These are phyloP conservation scores for Hypoxylon lienhwacheense DNA, from an alignment of 495 filamentous ascomycete species.

Conservation along the genomic window DNA sequence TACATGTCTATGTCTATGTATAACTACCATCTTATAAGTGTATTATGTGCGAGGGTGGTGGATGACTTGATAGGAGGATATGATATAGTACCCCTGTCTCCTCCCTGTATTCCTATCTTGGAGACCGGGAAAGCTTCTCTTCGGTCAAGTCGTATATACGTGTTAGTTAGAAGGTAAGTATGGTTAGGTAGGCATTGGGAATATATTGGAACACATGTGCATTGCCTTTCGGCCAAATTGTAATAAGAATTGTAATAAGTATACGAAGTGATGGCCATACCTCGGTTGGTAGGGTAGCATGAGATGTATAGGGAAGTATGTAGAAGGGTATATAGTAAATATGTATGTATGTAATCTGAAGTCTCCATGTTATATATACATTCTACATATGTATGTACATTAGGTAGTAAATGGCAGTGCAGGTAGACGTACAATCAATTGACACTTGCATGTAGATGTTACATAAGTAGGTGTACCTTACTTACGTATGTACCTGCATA, in stretches of 20 bases:
- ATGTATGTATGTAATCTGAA: too few relatives aligned
- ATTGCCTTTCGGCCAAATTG: background rate
- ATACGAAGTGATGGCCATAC: background rate
- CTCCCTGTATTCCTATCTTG: constrained; percentile 14
- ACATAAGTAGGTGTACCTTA: too few relatives aligned
- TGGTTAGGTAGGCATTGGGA: background rate
- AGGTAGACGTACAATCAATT: too few relatives aligned
- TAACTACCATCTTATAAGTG: constrained; percentile 27
- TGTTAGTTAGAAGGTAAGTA: background rate
- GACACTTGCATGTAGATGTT: too few relatives aligned
- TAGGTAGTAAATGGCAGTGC: constrained; percentile 4
- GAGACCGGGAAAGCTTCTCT: constrained; percentile 13
- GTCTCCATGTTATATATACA: too few relatives aligned
- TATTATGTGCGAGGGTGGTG: constrained; percentile 13
- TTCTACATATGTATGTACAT: background rate
- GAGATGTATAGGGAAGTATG: too few relatives aligned
- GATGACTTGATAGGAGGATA: constrained; percentile 31
- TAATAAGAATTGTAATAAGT: constrained; percentile 5
- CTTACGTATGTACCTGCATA: constrained; percentile 14
- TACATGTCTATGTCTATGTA: too few relatives aligned
- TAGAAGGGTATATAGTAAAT: too few relatives aligned
- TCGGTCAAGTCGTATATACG: constrained; percentile 17
- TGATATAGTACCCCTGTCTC: too few relatives aligned
- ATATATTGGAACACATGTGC: too few relatives aligned
- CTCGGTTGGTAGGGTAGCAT: background rate